Base-by-base conservation (phyloP, 257 asterid species). In the Verbascum thapsus region DNA sequence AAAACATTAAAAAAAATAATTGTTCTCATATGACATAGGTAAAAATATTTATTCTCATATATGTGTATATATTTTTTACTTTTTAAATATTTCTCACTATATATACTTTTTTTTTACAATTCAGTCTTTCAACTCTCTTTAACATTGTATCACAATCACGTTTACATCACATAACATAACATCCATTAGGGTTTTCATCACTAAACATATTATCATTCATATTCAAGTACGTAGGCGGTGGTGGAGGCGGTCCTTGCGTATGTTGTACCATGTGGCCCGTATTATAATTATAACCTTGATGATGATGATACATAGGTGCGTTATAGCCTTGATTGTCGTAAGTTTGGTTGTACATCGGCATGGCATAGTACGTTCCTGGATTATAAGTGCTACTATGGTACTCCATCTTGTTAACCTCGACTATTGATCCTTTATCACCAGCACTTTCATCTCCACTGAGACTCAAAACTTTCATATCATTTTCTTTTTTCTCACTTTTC, bases 131-230 rank as follows among this genome's bases (percentile, higher is more conserved):
- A 45, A 44, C 23, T 20, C 26, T 38, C 72, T 43, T 58, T 26
- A 2, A 26, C 2, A 26, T 5, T 26, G 32, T 5, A 26, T 26
- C 32, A 26, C 32, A 26, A 26, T 26, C 43, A 3, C 32, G 18
- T 44, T 85, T 78, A 92, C 99, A 92, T 92, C 40, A 92, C 74
- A 0, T 69, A 81, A 73, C 99, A 92, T 48, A n/a, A n/a, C n/a
- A n/a, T n/a, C 94, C 90, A 23, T 89, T 79, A 2, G 99, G 96
- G 61, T 92, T 87, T 61, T 92, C 99, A 0, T 94, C 99, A 63
- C 96, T 94, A 9, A 94, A 94, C 86, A 81, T 79, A 4, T 85
- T 77, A 32, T 76, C 82, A 11, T 73, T 60, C 6, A 57, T 11
- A 8, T 77, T 64, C 66, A 69, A 12, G 20, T 74, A 71, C 6